Evolutionary conservation across 2,329 filamentous ascomycete species (phyloP).

Genomic region (Ciborinia camelliae): DNA sequence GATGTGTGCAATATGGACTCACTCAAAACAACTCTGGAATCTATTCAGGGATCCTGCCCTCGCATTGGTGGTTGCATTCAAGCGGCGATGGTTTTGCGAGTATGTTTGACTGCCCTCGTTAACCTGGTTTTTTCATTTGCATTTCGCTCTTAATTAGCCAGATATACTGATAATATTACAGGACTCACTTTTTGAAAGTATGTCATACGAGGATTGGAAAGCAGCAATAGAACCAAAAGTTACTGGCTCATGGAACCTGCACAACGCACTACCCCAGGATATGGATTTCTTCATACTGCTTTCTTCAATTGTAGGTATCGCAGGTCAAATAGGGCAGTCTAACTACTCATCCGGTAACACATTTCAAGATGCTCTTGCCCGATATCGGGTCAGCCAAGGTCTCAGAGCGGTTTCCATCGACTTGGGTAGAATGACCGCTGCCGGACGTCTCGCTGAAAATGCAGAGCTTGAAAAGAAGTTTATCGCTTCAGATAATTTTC

Average conservation of each 20-base stretch:
- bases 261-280: slow-evolving; percentile 17
- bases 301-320: slow-evolving; percentile 36
- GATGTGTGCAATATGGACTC: slow-evolving; percentile 43
- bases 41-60: slow-evolving; percentile 22
- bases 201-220: slow-evolving; percentile 35
- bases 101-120: slow-evolving; percentile 35
- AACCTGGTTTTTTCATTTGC: background rate
- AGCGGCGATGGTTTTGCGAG: slow-evolving; percentile 43
- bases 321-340: slow-evolving; percentile 16
- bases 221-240: slow-evolving; percentile 38
- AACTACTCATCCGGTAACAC: too few species aligned
- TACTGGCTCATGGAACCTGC: slow-evolving; percentile 24
- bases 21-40: slow-evolving; percentile 2
- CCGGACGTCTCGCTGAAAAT: too few species aligned
- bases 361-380: too few species aligned
- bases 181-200: background rate
- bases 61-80: slow-evolving; percentile 46
- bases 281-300: slow-evolving; percentile 44
- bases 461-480: too few species aligned
- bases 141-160: too few species aligned
- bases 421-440: too few species aligned
- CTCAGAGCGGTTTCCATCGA: too few species aligned
- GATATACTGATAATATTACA: too few species aligned
- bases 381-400: too few species aligned
- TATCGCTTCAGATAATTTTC: too few species aligned